Evolutionary conservation across 2,329 filamentous ascomycete genomes (phyloP), one percentile per base, ranked within the genome.

Genomic region (Fusarium sp.): DNA sequence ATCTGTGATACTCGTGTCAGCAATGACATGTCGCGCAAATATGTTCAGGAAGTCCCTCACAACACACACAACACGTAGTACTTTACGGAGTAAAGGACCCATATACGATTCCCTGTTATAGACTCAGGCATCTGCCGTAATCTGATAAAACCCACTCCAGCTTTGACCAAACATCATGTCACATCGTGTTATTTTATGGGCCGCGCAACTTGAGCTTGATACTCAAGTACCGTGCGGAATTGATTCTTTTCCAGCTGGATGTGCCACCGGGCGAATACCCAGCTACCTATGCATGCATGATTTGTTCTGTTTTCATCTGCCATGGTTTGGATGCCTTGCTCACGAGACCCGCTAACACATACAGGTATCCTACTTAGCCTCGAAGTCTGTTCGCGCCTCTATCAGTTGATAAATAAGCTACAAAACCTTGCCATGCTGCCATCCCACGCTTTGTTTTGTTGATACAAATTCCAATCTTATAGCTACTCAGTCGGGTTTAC

Each of bases 41-140:
- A 21, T 38, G 49, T 27, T 57, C 31, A n/a, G 8, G 29, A 27
- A 21, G 66, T 60, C 31, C 62, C 46, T 57, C 27, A 39, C 56
- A 61, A 41, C 39, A 72, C 55, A 56, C 27, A 39, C 56, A 61
- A 41, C 39, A 72, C 55, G 59, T 21, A 38, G 10, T 46, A 29
- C 12, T 25, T 21, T 21, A n/a, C n/a, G n/a, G n/a, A n/a, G n/a
- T n/a, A 39, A 59, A 54, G 31, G 56, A 45, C 41, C 65, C 48
- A 62, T 69, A 19, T 48, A 55, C 25, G 35, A 58, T 66, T 69
- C 61, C 68, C 57, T 54, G 49, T 55, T 55, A 31, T 45, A 60
- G 59, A 52, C 67, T 66, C 63, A 54, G 69, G 63, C 65, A 69
- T 72, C 31, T 63, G 57, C 60, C 45, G 51, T 61, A 42, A 57